Conservation (phyloP, 2,329 filamentous ascomycete genomes). For the Myriosclerotinia scirpicola region DNA sequence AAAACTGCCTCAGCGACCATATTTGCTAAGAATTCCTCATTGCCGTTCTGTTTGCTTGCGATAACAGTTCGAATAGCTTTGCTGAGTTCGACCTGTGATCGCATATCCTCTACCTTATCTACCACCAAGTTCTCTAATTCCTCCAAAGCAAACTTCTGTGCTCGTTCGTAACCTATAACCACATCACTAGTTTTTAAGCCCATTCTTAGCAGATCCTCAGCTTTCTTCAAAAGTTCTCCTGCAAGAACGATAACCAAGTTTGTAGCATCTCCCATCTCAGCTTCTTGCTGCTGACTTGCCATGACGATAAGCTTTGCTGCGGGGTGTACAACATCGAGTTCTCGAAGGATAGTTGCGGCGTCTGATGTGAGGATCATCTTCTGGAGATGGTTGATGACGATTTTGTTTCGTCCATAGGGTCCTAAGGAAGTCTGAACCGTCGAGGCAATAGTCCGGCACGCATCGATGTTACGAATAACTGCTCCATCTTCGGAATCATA, state of each 20-base stretch:
- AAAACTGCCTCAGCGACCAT: conserved; percentile 85
- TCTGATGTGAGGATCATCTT: conserved; percentile 99
- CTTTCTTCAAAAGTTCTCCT: conserved; percentile 93
- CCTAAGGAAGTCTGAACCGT: conserved; percentile 97
- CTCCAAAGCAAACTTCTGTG: conserved; percentile 83
- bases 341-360: conserved; percentile 92
- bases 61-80: conserved; percentile 96
- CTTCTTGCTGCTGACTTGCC: conserved; percentile 98
- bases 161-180: conserved; percentile 91
- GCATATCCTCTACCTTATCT: conserved; percentile 84
- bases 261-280: conserved; percentile 98
- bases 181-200: conserved; percentile 98
- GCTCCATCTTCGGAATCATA: conserved; percentile 99
- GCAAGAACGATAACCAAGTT: conserved; percentile 96
- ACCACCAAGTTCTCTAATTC: conserved; percentile 84
- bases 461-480: conserved; percentile 97
- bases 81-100: conserved; percentile 77
- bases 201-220: conserved; percentile 94
- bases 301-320: conserved; percentile 97
- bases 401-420: conserved; percentile 97
- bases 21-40: conserved; percentile 81
- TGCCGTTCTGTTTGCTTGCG: conserved; percentile 94
- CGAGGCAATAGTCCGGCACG: conserved; percentile 90
- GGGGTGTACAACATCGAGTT: conserved; percentile 97
- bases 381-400: conserved; percentile 99